Evolutionary conservation across 176 grass and related monocot genomes (phyloP).

Genomic region (Triticum monococcum): DNA sequence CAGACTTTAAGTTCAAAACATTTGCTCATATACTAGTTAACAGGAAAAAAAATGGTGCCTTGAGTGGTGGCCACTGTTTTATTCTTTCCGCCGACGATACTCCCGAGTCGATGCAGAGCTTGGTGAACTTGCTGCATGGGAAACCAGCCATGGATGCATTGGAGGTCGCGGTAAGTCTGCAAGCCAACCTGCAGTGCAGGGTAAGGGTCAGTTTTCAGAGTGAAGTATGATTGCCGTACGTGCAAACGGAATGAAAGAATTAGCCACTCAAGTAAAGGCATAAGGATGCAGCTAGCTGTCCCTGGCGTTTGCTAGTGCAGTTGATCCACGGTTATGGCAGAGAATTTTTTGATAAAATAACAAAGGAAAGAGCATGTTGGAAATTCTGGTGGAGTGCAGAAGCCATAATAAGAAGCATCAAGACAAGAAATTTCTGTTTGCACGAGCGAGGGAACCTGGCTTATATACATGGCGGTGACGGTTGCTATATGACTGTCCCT

Average conservation of each 20-base stretch:
- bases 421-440: slow-evolving; percentile 8
- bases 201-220: background rate
- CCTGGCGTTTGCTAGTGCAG: background rate
- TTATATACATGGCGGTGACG: slow-evolving; percentile 34
- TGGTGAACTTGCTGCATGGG: slow-evolving; percentile 22
- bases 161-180: slow-evolving; percentile 15
- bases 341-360: background rate
- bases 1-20: background rate
- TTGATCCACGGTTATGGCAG: background rate
- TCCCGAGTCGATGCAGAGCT: slow-evolving; percentile 16
- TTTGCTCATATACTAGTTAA: slow-evolving; percentile 24
- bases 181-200: slow-evolving; percentile 29
- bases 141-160: background rate
- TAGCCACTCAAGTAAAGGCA: background rate
- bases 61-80: slow-evolving; percentile 11
- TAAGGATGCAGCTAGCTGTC: background rate
- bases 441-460: background rate
- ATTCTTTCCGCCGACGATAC: slow-evolving; percentile 12
- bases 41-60: slow-evolving; percentile 19
- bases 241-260: background rate
- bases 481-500: slow-evolving; percentile 65
- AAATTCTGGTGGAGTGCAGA: too few relatives aligned
- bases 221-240: background rate
- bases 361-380: background rate
- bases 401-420: too few relatives aligned